phyloP scores from a whole-genome alignment of 2,329 filamentous ascomycete genomes.

The Huntiella decipiens region DNA sequence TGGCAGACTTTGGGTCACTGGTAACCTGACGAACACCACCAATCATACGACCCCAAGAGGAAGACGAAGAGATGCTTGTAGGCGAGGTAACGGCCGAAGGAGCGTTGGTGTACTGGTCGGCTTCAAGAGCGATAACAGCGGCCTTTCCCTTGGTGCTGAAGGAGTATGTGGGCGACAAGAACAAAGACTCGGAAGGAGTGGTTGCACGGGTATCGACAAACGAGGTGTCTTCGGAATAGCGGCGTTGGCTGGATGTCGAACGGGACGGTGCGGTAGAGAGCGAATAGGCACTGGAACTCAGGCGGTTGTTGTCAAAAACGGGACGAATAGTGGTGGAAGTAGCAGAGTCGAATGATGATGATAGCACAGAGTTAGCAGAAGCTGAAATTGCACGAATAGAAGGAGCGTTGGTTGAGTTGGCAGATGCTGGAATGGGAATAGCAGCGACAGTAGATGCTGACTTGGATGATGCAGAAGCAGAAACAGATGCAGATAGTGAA shows the following conservation, averaged over 20 bases:
- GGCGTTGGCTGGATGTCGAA: constrained; percentile 7
- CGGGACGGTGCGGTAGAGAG: constrained; percentile 6
- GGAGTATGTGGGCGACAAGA: constrained; percentile 6
- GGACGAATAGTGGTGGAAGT: constrained; percentile 10
- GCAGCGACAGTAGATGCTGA: constrained; percentile 5
- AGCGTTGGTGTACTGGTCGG: neutral
- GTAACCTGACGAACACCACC: constrained; percentile 36
- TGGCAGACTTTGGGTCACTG: constrained; percentile 6
- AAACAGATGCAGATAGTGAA: neutral
- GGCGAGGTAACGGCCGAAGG: constrained; percentile 11
- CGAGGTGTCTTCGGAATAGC: constrained; percentile 6
- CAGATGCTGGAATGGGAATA: constrained; percentile 3
- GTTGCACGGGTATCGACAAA: constrained; percentile 5
- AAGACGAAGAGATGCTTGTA: constrained; percentile 18
- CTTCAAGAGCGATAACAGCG: constrained; percentile 1
- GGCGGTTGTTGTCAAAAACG: constrained; percentile 8
- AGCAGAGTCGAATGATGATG: constrained; percentile 9
- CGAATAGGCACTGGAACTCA: constrained; percentile 10
- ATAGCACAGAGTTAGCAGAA: constrained; percentile 9
- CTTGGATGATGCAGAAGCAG: neutral
- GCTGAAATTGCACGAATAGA: constrained; percentile 9
- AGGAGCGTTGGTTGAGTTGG: neutral
- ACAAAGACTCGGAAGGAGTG: constrained; percentile 5
- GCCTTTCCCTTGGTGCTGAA: constrained; percentile 1
- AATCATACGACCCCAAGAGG: constrained; percentile 33